Evolutionary conservation across 768 basidiomycete genomes (phyloP), one percentile per base, ranked within the genome.

Genomic region (Omphalotus guepiniiformis): DNA sequence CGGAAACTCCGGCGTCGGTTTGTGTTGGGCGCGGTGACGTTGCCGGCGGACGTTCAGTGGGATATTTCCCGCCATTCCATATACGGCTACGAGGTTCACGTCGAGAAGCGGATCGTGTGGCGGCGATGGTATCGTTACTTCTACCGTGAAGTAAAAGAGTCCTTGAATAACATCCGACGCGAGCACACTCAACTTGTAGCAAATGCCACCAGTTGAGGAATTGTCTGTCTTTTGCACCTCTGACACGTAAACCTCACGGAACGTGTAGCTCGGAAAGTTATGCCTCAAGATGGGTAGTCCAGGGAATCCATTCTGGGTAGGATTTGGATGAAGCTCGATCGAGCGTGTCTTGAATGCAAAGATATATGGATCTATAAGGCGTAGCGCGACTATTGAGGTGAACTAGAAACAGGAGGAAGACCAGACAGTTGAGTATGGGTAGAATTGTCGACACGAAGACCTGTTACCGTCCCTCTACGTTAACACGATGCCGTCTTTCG

Each of bases 281-380:
- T 63, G 55, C 19, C 39, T 55, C 32, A 60, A 53, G 29, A 53
- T 29, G 28, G 56, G 62, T n/a, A 57, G 30, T 62, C 43, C 6
- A 43, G 49, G 9, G 47, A 47, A 23, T 37, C 48, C 11, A 39
- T 19, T 18, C 40, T 45, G 49, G 55, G 37, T 25, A 38, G 59
- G 40, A 22, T 70, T 53, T 0, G 70, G 60, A 50, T 72, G 68
- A 2, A 79, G 59, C 48, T 82, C 78, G 19, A 84, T 53, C 1
- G 79, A 72, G 4, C 73, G 75, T 1, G 70, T 63, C 48, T 73
- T 78, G 55, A 82, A 71, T 19, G 76, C 67, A 21, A 83, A 60
- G n/a, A 83, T 54, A 44, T 76, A 74, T 0, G 68, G 63, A 2
- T 74, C 78, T 30, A 76, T 64, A 32, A 82, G 67, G 15, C 64